A percentile compares a stretch with the other conserved stretches of the same genome.
phyloP scores from a whole-genome alignment of 2,329 filamentous ascomycete species.

The Penicillium sp. region DNA sequence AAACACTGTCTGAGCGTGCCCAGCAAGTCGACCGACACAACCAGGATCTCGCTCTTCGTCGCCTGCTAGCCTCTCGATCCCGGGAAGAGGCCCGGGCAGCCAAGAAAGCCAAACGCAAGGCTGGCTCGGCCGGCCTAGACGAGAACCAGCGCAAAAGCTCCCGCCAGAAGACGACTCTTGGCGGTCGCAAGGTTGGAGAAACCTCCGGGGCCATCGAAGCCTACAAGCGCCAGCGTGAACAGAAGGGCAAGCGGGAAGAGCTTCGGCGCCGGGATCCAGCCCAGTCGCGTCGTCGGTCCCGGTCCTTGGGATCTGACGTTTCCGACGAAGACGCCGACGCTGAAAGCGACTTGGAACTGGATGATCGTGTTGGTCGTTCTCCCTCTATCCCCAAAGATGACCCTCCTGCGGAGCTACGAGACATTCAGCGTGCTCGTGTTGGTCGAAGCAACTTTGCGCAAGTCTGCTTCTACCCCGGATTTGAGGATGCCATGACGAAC shows the following conservation, averaged over 20 bases:
- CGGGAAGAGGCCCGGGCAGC: conserved; percentile 56
- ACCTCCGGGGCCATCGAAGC: conserved; percentile 73
- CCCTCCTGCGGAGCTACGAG: conserved; percentile 70
- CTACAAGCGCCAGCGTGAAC: conserved; percentile 62
- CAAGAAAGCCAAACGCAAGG: conserved; percentile 70
- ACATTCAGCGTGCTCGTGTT: conserved; percentile 81
- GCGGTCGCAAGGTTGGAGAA: conserved; percentile 67
- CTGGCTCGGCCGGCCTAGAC: conserved; percentile 74
- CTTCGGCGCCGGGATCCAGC: conserved; percentile 45
- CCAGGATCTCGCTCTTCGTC: conserved; percentile 79
- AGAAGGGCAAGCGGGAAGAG: conserved; percentile 55
- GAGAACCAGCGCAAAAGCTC: conserved; percentile 74
- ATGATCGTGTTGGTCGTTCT: conserved; percentile 57
- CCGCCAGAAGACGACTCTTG: conserved; percentile 68
- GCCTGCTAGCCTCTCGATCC: conserved; percentile 70
- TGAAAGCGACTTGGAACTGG: conserved; percentile 80
- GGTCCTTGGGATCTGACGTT: conserved; percentile 61
- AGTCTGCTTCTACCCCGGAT: conserved; percentile 90
- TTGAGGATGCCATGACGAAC: conserved; percentile 76
- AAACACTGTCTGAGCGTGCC: conserved; percentile 83
- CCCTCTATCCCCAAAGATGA: conserved; percentile 61
- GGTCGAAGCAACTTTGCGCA: conserved; percentile 84
- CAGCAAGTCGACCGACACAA: conserved; percentile 78
- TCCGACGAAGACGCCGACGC: conserved; percentile 66
- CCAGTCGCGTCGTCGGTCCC: conserved; percentile 58